Percentiles rank a stretch among this genome's conserved stretches.
phyloP scores from a whole-genome alignment of 352 stramenopile genomes.

The Thraustochytrium striatum region DNA sequence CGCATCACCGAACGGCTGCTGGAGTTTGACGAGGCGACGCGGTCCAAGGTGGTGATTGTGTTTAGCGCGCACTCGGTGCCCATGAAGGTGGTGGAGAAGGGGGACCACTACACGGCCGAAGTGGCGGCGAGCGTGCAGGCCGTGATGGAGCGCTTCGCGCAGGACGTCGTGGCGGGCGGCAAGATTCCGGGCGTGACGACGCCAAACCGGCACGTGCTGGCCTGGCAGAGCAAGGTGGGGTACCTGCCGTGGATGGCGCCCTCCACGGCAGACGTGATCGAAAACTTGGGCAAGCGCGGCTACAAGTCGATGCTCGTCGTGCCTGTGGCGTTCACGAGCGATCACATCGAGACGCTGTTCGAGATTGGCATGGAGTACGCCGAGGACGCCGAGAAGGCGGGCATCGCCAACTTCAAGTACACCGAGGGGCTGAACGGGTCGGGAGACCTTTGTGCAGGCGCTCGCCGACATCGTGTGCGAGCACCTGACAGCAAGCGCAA shows the following conservation, averaged over 20 bases:
- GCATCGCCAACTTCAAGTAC: conserved; percentile 88
- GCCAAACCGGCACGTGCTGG: conserved; percentile 77
- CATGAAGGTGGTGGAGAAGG: conserved; percentile 80
- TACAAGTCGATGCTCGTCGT: conserved; percentile 95
- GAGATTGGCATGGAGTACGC: conserved; percentile 99
- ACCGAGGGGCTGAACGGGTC: conserved; percentile 93
- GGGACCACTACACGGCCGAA: conserved; percentile 69
- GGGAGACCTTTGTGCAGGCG: conserved; percentile 85
- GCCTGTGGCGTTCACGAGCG: conserved; percentile 95
- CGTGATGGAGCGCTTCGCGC: conserved; percentile 51
- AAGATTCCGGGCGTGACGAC: conserved; percentile 38
- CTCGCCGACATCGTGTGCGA: conserved; percentile 93
- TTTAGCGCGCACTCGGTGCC: conserved; percentile 81
- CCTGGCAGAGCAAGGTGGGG: conserved; percentile 95
- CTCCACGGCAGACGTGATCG: conserved; percentile 91
- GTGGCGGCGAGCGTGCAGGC: conserved; percentile 47
- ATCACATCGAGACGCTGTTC: conserved; percentile 99
- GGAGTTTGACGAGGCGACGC: conserved; percentile 54
- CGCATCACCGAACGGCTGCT: conserved; percentile 79
- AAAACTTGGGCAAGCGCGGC: conserved; percentile 79
- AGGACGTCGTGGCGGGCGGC: not conserved
- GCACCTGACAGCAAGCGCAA: conserved; percentile 74
- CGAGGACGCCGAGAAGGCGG: conserved; percentile 87
- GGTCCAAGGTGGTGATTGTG: conserved; percentile 70
- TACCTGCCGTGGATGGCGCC: conserved; percentile 96